phyloP scores from a whole-genome alignment of 192 early-diverging fungal species.

The Entophlyctis luteolus region DNA sequence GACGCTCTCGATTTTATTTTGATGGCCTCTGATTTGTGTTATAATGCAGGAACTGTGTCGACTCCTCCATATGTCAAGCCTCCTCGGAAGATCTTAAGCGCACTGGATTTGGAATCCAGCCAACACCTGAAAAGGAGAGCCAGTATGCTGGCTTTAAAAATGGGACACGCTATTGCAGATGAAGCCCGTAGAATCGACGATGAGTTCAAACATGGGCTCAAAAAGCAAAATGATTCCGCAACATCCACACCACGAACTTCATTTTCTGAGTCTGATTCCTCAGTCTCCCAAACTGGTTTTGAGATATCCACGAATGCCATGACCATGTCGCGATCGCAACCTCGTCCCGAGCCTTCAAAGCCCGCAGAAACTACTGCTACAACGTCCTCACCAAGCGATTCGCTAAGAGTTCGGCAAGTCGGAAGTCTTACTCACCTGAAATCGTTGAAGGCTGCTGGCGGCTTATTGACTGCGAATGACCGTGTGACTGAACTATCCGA shows the following conservation, averaged over 20 bases:
- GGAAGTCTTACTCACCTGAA: background rate
- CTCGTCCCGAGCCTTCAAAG: background rate
- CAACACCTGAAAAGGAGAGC: conserved; percentile 1
- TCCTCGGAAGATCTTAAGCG: background rate
- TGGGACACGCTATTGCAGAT: conserved; percentile 9
- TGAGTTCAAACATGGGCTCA: background rate
- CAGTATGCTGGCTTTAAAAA: background rate
- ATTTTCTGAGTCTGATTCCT: too few species aligned
- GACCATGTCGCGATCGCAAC: background rate
- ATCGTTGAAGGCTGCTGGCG: too few species aligned
- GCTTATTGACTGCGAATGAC: background rate
- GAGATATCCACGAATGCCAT: background rate
- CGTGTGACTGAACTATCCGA: background rate
- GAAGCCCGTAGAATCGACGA: conserved; percentile 13
- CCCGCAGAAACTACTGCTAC: background rate
- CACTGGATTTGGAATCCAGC: conserved; percentile 6
- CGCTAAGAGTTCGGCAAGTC: too few species aligned
- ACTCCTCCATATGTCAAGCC: too few species aligned
- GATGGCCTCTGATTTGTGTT: background rate
- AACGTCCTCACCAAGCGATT: background rate
- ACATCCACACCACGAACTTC: background rate
- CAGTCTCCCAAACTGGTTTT: too few species aligned
- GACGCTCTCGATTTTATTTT: too few species aligned
- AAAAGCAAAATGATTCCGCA: background rate
- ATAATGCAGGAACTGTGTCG: too few species aligned